Evolutionary conservation across 192 early-diverging fungal genomes (phyloP).

Genomic region (Pecoramyces ruminantium): DNA sequence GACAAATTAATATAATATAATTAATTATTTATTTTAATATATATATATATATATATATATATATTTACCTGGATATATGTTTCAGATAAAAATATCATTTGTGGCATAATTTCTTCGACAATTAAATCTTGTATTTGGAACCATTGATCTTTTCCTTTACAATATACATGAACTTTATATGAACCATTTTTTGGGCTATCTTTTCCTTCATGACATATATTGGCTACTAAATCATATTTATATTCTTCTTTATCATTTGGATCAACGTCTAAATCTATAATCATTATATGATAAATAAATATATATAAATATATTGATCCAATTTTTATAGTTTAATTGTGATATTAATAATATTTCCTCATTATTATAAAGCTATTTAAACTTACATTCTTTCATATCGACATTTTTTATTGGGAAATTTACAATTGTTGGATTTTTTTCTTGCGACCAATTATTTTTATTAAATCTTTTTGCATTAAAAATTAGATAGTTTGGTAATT

Average conservation of each 20-base stretch:
- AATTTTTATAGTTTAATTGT: no score
- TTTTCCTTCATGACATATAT: conserved; percentile 78
- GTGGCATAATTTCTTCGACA: conserved; percentile 80
- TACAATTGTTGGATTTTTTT: conserved; percentile 95
- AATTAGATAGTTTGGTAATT: conserved; percentile 70
- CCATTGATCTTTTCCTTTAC: conserved; percentile 72
- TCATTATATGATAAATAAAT: no score
- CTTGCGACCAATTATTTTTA: conserved; percentile 61
- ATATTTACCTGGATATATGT: conserved; percentile 69
- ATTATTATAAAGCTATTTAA: background rate
- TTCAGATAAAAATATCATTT: conserved; percentile 86
- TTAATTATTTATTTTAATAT: no score
- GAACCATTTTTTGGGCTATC: conserved; percentile 40
- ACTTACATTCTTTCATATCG: conserved; percentile 63
- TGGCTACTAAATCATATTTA: conserved; percentile 76
- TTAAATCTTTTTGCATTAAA: conserved; percentile 82
- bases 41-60: background rate
- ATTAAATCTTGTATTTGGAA: conserved; percentile 85
- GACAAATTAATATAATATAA: no score
- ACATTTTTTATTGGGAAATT: conserved; percentile 80
- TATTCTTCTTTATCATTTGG: conserved; percentile 11
- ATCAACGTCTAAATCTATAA: conserved; percentile 24
- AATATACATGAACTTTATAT: conserved; percentile 73
- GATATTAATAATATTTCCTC: no score
- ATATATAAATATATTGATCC: no score